These are phyloP conservation scores for Ichthyophthirius multifiliis DNA, from an alignment of 169 alveolate species.

Conservation along the genomic window DNA sequence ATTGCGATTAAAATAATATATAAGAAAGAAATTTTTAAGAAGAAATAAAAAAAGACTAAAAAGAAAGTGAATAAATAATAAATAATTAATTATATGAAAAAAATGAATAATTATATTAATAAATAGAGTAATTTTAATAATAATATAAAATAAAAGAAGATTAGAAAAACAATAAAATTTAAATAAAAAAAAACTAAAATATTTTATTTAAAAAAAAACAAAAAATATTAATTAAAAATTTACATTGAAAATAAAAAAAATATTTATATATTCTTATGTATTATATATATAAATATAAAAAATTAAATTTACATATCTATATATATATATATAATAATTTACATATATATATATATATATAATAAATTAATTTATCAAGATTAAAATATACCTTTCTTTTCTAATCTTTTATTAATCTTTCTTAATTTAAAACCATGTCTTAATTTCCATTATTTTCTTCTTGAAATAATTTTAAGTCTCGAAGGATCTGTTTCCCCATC, in stretches of 20 bases:
- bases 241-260: too few species aligned
- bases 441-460: conserved; percentile 39
- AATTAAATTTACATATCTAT: too few species aligned
- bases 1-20: background rate
- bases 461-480: conserved; percentile 13
- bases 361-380: conserved; percentile 14
- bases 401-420: conserved; percentile 38
- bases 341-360: background rate
- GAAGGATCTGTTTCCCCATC: conserved; percentile 25
- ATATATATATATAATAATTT: too few species aligned
- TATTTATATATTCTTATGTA: background rate
- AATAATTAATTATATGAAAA: too few species aligned
- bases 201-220: background rate
- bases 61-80: background rate
- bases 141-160: too few species aligned
- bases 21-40: background rate
- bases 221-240: too few species aligned
- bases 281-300: too few species aligned
- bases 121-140: too few species aligned
- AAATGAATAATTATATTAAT: background rate
- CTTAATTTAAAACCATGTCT: conserved; percentile 37
- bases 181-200: too few species aligned
- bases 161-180: background rate
- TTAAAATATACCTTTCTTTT: conserved; percentile 38
- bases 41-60: background rate